Conservation (phyloP, 1,139 yeast species). For the Lodderomyces orthopsilosis region DNA sequence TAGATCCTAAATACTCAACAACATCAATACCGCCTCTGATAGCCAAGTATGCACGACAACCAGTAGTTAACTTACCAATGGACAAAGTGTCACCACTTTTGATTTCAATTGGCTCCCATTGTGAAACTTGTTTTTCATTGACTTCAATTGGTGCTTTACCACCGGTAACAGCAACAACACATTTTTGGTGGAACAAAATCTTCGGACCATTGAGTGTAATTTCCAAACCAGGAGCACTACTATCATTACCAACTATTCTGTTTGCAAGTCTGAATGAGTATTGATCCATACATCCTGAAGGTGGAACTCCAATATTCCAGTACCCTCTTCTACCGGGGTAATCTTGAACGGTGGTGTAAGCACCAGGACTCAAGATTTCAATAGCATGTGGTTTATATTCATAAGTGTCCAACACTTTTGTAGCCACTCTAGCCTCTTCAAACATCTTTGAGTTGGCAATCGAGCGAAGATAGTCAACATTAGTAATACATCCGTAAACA, state of each 20-base stretch:
- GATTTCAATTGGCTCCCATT: slow-evolving; percentile 68
- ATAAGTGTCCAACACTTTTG: slow-evolving; percentile 83
- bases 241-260: slow-evolving; percentile 82
- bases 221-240: slow-evolving; percentile 84
- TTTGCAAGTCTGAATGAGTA: slow-evolving; percentile 88
- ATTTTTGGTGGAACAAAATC: slow-evolving; percentile 74
- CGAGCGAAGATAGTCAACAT: slow-evolving; percentile 82
- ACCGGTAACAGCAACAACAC: slow-evolving; percentile 81
- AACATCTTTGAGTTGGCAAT: slow-evolving; percentile 85
- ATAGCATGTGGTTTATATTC: slow-evolving; percentile 78
- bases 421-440: slow-evolving; percentile 75
- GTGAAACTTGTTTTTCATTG: slow-evolving; percentile 52
- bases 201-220: slow-evolving; percentile 86
- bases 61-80: slow-evolving; percentile 76
- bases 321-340: slow-evolving; percentile 88
- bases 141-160: slow-evolving; percentile 68
- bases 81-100: slow-evolving; percentile 72
- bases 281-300: slow-evolving; percentile 97
- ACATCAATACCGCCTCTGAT: slow-evolving; percentile 93
- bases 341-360: slow-evolving; percentile 93
- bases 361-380: slow-evolving; percentile 84
- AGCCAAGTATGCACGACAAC: slow-evolving; percentile 88
- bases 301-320: slow-evolving; percentile 95
- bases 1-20: slow-evolving; percentile 90
- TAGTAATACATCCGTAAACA: slow-evolving; percentile 84